Conservation (phyloP, 345 rosid species). For the Zanthoxylum bungeanum region DNA sequence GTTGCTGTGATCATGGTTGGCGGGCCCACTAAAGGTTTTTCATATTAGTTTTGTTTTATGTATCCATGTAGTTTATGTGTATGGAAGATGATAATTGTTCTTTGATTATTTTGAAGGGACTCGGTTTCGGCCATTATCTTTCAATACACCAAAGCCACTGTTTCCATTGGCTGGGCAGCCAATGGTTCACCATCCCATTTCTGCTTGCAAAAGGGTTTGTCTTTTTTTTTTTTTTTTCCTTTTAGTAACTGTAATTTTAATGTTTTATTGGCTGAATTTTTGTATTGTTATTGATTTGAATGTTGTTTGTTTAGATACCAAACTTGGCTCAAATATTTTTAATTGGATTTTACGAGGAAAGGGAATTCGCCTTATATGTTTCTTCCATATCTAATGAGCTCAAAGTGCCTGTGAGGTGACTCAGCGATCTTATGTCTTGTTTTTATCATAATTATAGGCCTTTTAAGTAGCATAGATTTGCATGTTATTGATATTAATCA, state of each 20-base stretch:
- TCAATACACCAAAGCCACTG: slow-evolving; percentile 74
- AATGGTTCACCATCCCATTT: slow-evolving; percentile 88
- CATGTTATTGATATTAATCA: slow-evolving; percentile 1
- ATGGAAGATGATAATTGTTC: slow-evolving; percentile 6
- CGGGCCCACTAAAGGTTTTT: slow-evolving; percentile 84
- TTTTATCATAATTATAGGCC: not conserved
- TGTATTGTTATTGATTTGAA: not conserved
- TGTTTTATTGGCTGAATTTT: not conserved
- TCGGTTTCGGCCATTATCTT: slow-evolving; percentile 73
- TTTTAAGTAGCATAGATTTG: not conserved
- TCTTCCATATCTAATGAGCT: slow-evolving; percentile 79
- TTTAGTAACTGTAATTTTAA: slow-evolving; percentile 2
- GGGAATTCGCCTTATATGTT: slow-evolving; percentile 70
- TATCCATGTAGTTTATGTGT: not conserved
- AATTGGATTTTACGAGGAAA: slow-evolving; percentile 79
- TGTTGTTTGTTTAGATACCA: slow-evolving; percentile 46
- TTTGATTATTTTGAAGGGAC: slow-evolving; percentile 45
- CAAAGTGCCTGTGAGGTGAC: slow-evolving; percentile 77
- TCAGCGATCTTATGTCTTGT: not conserved
- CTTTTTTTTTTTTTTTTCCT: not conserved
- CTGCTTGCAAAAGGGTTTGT: slow-evolving; percentile 76
- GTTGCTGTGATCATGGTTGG: slow-evolving; percentile 93
- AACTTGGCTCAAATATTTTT: slow-evolving; percentile 66
- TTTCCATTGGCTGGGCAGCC: slow-evolving; percentile 90
- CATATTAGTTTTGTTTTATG: not conserved